A percentile compares a stretch with the other conserved stretches of the same genome.
phyloP scores from a whole-genome alignment of 768 basidiomycete species.

The Cystobasidium onofrii region DNA sequence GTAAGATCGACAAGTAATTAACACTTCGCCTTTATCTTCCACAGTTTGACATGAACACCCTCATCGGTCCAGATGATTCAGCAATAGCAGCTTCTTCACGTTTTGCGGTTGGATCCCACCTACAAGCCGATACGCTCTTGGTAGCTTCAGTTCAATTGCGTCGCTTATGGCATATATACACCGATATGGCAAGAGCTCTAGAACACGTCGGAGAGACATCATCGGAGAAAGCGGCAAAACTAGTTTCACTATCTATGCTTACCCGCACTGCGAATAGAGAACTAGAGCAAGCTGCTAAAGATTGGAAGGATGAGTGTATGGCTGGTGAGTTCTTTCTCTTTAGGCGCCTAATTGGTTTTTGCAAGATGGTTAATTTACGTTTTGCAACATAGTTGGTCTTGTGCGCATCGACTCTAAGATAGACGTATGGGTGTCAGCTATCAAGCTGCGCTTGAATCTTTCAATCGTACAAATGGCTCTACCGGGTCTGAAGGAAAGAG shows the following conservation, averaged over 20 bases:
- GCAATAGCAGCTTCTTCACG: slow-evolving; percentile 20
- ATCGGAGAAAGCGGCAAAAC: slow-evolving; percentile 19
- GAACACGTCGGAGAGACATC: slow-evolving; percentile 3
- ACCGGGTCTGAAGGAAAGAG: slow-evolving; percentile 17
- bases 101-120: slow-evolving; percentile 15
- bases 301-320: slow-evolving; percentile 24
- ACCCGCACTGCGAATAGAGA: slow-evolving; percentile 22
- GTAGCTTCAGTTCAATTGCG: slow-evolving; percentile 13
- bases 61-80: slow-evolving; percentile 22
- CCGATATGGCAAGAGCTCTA: slow-evolving; percentile 19
- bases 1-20: not conserved
- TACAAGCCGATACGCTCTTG: slow-evolving; percentile 7
- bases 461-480: slow-evolving; percentile 31
- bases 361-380: not conserved
- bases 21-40: not conserved
- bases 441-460: slow-evolving; percentile 24
- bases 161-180: slow-evolving; percentile 19
- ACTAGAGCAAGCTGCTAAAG: slow-evolving; percentile 13
- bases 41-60: slow-evolving; percentile 24
- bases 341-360: no score
- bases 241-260: slow-evolving; percentile 21
- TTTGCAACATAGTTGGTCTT: not conserved
- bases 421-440: slow-evolving; percentile 23
- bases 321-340: not conserved
- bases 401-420: slow-evolving; percentile 10